Evolutionary conservation across 306 rosid species (phyloP).

Genomic region (Benincasa hispida): DNA sequence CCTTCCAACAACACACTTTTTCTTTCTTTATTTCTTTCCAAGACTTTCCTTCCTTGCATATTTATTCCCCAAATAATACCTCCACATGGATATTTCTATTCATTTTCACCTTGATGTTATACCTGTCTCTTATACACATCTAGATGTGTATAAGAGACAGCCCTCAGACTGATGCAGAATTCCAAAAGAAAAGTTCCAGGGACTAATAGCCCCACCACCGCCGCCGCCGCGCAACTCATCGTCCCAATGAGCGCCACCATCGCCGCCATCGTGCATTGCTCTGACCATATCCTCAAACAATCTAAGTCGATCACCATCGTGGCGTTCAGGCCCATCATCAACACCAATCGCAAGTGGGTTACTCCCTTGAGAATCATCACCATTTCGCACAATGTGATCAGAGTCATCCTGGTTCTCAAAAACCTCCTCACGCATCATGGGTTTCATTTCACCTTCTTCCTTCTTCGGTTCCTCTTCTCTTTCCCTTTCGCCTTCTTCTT

Average conservation of each 20-base stretch:
- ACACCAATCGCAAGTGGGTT: constrained; percentile 9
- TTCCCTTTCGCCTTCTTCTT: constrained; percentile 11
- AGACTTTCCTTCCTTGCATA: background rate
- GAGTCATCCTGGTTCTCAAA: constrained; percentile 15
- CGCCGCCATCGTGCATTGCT: constrained; percentile 17
- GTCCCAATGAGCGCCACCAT: constrained; percentile 18
- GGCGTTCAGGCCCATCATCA: background rate
- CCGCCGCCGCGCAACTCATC: constrained; percentile 11
- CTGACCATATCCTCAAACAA: constrained; percentile 32
- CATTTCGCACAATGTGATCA: constrained; percentile 11
- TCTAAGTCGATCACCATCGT: constrained; percentile 21
- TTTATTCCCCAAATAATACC: background rate
- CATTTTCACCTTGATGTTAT: too few relatives aligned
- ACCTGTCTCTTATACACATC: too few relatives aligned
- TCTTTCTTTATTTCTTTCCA: background rate
- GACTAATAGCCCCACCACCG: constrained; percentile 14
- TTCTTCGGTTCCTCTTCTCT: constrained; percentile 16
- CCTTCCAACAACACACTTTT: background rate
- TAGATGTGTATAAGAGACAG: too few relatives aligned
- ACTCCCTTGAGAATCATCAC: constrained; percentile 15
- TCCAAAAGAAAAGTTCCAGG: constrained; percentile 22
- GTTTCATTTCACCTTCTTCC: constrained; percentile 3
- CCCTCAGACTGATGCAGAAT: constrained; percentile 29
- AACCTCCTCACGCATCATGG: constrained; percentile 25
- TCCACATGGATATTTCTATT: background rate